Evolutionary conservation across 768 basidiomycete genomes (phyloP).

Genomic region (Tricholoma hemisulphureum): DNA sequence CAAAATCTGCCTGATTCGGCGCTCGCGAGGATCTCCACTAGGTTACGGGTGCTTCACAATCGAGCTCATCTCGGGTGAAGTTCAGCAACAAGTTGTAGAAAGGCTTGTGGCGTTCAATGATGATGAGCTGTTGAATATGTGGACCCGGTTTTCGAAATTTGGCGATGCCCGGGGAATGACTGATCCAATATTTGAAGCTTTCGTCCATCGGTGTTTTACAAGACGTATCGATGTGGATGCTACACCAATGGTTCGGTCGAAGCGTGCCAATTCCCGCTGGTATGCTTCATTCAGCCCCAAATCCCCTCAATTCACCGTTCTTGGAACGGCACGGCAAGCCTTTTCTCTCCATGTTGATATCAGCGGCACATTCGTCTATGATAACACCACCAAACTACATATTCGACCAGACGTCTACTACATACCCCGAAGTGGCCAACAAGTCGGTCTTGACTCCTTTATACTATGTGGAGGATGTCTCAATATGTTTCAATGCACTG

Average conservation of each 20-base stretch:
- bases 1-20: neutral
- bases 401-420: neutral
- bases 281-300: neutral
- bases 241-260: neutral
- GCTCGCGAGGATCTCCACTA: neutral
- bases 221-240: neutral
- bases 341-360: neutral
- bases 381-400: neutral
- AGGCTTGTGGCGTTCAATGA: neutral
- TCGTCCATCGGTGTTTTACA: neutral
- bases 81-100: neutral
- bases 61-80: neutral
- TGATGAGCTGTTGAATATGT: constrained; percentile 1
- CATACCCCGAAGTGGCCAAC: neutral
- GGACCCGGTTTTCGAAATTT: neutral
- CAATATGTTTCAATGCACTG: neutral
- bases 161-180: neutral
- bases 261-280: neutral
- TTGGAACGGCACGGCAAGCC: neutral
- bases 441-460: neutral
- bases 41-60: neutral
- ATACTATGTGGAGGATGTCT: neutral
- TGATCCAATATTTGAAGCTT: neutral
- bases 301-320: neutral
- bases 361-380: neutral